Evolutionary conservation across 2,329 filamentous ascomycete genomes (phyloP), one percentile per base, ranked within the genome.

Genomic region (Aureobasidium leucospermi): DNA sequence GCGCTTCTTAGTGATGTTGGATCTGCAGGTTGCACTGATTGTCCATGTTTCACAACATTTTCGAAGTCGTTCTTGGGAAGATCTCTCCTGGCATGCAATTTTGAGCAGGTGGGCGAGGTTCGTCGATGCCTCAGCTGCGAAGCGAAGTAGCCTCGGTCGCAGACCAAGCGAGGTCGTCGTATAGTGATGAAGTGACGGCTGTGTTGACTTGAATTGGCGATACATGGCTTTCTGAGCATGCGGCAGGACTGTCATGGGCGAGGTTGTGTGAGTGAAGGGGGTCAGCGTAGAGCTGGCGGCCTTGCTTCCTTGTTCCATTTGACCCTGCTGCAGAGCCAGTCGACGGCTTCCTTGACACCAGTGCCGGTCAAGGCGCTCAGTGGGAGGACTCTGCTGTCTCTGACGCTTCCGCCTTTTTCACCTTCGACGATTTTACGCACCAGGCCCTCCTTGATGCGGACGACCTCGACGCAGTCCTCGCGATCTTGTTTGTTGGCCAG

Each of bases 401-500:
- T 83, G 57, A 96, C 90, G 63, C 86, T 88, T 43, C 81, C 83
- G 0, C 90, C 90, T 76, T 93, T 94, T 70, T 96, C 90, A 19
- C 94, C 90, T 78, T 97, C 92, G 78, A 96, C 94, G 23, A 99
- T 92, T 76, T 89, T 91, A 75, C 96, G 88, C 55, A 99, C 92
- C 58, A 97, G 79, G 0, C 93, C 94, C 73, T 99, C 94, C 76
- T 99, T 99, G 71, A 99, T 96, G 65, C 91, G 81, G 62, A 97
- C 93, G 2, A 96, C 94, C 79, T 99, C 94, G 56, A 97, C 89
- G 67, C 93, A 97, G 74, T 97, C 94, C 75, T 99, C 94, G 1
- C 93, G 79, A 73, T 99, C 94, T 76, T 99, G 94, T 76, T 99
- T 99, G 73, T 99, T 99, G 62, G 94, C 94, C 65, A 99, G 77